Percentiles rank a stretch among this genome's conserved stretches.
phyloP scores from a whole-genome alignment of 2,329 filamentous ascomycete species.

The Ophiostoma pallidulum region DNA sequence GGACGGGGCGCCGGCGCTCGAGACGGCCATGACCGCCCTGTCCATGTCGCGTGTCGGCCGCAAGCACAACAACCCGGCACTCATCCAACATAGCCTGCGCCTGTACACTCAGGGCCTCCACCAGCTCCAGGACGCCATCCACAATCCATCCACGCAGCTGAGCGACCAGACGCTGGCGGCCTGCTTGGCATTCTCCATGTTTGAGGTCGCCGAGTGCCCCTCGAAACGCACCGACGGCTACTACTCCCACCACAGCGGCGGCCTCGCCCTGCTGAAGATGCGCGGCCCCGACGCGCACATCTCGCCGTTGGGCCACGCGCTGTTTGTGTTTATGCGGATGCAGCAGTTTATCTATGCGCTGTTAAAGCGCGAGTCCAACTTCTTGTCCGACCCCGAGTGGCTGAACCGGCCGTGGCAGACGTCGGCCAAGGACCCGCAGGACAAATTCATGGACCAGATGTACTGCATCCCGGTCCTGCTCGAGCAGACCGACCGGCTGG shows the following conservation, averaged over 20 bases:
- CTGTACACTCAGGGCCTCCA: slow-evolving; percentile 14
- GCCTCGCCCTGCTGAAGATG: slow-evolving; percentile 16
- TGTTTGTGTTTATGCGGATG: slow-evolving; percentile 16
- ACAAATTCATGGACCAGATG: slow-evolving; percentile 19
- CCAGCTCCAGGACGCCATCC: slow-evolving; percentile 14
- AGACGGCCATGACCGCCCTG: slow-evolving; percentile 11
- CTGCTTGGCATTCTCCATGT: slow-evolving; percentile 16
- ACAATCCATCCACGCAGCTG: slow-evolving; percentile 2
- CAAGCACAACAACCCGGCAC: slow-evolving; percentile 1
- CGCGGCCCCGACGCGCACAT: slow-evolving; percentile 16
- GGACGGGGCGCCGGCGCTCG: slow-evolving; percentile 9
- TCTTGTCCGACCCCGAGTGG: slow-evolving; percentile 17
- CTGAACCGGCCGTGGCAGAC: slow-evolving; percentile 13
- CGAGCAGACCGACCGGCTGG: slow-evolving; percentile 9
- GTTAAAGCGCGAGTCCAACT: slow-evolving; percentile 10
- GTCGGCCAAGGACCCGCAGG: slow-evolving; percentile 15
- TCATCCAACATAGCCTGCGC: slow-evolving; percentile 14
- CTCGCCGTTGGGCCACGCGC: slow-evolving; percentile 15
- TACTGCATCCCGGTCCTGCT: slow-evolving; percentile 14
- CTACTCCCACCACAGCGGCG: slow-evolving; percentile 17
- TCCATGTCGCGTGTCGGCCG: slow-evolving; percentile 16
- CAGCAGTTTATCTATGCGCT: slow-evolving; percentile 18
- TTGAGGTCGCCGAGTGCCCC: slow-evolving; percentile 19
- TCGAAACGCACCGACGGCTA: slow-evolving; percentile 11
- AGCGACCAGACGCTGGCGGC: slow-evolving; percentile 18